Base-by-base conservation (phyloP, 2,329 filamentous ascomycete species). In the Macrophomina phaseolina region DNA sequence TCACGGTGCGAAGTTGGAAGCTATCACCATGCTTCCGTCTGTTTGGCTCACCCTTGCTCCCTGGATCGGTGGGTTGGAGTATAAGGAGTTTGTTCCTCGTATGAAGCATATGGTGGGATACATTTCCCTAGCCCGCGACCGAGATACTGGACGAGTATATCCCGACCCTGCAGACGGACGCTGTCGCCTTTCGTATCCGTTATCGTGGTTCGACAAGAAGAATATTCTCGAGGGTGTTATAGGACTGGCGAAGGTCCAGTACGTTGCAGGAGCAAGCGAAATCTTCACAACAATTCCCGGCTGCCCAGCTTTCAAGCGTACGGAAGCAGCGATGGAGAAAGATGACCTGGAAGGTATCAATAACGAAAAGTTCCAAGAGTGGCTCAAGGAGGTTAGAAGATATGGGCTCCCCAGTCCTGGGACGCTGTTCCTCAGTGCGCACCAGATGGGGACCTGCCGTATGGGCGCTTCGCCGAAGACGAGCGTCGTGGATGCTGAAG, bases 1-100 rank as follows among this genome's bases (percentile, higher is more conserved):
- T 67, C 92, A 97, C 72, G 94, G 94, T 46, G 84, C 85, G 58
- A 97, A 96, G 77, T 82, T 97, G 34, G 93, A 97, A 81, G 84
- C 89, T 9, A 87, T 87, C 1, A 86, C 86, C 72, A 94, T 95
- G 90, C 73, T 93, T 73, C 92, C 93, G 0, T 86, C 88, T 18
- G 76, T 88, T 2, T 84, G 87, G 71, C 80, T 93, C 14, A 81
- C 88, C 5, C 80, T 85, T 62, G 81, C 91, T 64, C 85, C 89
- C 14, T 96, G 91, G 89, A 81, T 77, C n/a, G 81, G 82, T 65
- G 91, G 89, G 0, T 75, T 93, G 11, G 86, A 92, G 52, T 91
- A 85, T 76, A 97, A 96, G 80, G 80, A 90, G n/a, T 82, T 88
- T 68, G 84, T 86, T 0, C 85, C 91, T 14, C 89, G 89, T 52